A percentile compares a stretch with the other conserved stretches of the same genome.
Evolutionary conservation across 257 asterid genomes (phyloP).

Genomic region (Jacaranda copaia): DNA sequence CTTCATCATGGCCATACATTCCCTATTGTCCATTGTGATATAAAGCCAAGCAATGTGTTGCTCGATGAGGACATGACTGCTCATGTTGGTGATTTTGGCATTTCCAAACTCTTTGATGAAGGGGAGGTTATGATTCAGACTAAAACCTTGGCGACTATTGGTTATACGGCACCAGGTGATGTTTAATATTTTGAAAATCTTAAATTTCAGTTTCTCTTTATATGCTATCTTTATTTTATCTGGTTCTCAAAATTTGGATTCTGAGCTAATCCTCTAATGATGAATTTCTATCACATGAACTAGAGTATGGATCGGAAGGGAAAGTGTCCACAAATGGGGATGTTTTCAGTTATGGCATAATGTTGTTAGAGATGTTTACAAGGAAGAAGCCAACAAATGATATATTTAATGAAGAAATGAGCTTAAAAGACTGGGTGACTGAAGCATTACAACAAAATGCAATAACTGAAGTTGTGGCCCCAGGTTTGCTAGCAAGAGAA

Average conservation of each 20-base stretch:
- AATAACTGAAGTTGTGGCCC: too few relatives aligned
- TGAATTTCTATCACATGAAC: not conserved
- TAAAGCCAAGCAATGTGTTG: conserved; percentile 24
- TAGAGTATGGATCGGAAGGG: conserved; percentile 39
- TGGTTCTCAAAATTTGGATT: not conserved
- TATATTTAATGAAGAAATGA: too few relatives aligned
- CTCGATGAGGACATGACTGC: conserved; percentile 43
- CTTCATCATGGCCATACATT: conserved; percentile 32
- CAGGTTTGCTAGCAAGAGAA: too few relatives aligned
- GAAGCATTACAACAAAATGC: too few relatives aligned
- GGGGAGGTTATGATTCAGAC: conserved; percentile 36
- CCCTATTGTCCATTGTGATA: conserved; percentile 38
- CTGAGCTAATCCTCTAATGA: not conserved
- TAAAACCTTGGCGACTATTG: conserved; percentile 40
- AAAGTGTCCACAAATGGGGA: conserved; percentile 31
- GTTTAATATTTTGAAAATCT: not conserved
- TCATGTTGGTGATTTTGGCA: conserved; percentile 41
- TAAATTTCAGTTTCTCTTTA: not conserved
- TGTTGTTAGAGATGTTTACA: not conserved
- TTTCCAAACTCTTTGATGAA: conserved; percentile 39
- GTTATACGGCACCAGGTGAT: conserved; percentile 50
- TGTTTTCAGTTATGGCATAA: conserved; percentile 8
- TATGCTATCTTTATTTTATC: too few relatives aligned
- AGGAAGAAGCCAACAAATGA: too few relatives aligned
- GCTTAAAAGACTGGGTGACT: too few relatives aligned